Base-by-base conservation (phyloP, 805 yeast species). In the Dipodascus geniculatus region DNA sequence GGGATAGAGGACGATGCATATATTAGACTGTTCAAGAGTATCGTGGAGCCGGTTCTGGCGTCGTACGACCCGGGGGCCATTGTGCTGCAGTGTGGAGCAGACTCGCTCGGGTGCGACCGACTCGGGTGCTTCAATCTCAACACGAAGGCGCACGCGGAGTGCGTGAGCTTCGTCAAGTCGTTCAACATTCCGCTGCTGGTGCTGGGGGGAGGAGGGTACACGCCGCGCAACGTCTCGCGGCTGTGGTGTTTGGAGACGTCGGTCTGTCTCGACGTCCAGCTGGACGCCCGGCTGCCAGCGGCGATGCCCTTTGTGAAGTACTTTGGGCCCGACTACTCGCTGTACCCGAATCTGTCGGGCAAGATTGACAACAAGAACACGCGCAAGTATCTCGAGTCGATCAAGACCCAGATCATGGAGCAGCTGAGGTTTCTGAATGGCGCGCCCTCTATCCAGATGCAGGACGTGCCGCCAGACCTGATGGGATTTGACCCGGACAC, bases 1-100 rank as follows among this genome's bases (percentile, higher is more conserved):
- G 96, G 99, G 48, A 91, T 93, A 53, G 98, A 93, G 66, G 99
- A 93, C 68, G 87, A 80, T 38, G 80, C 87, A 22, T 85, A 83
- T 67, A 60, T 68, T 48, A 73, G 59, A 68, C 79, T 60, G 69
- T 81, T 66, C 66, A 86, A 83, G 70, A 82, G 93, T 17, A 79
- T 93, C 50, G 83, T 95, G 61, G 96, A 89, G 67, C 98, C 97
- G 2, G 78, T 89, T 47, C 85, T 95, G 58, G 76, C 81, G 48
- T 80, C 82, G 55, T 93, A 85, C 70, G 96, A 87, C 69, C 99
- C 99, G 1, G 81, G 95, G 6, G 97, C 96, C 0, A 85, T 93
- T 57, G 96, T 93, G n/a, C 79, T 90, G 59, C 99, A 93, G 70
- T 89, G 97, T 73, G 99, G 99, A 50, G 99, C 97, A 24, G 99